These are phyloP conservation scores for Chenopodium quinoa DNA, from an alignment of 148 eudicot species.

Conservation along the genomic window DNA sequence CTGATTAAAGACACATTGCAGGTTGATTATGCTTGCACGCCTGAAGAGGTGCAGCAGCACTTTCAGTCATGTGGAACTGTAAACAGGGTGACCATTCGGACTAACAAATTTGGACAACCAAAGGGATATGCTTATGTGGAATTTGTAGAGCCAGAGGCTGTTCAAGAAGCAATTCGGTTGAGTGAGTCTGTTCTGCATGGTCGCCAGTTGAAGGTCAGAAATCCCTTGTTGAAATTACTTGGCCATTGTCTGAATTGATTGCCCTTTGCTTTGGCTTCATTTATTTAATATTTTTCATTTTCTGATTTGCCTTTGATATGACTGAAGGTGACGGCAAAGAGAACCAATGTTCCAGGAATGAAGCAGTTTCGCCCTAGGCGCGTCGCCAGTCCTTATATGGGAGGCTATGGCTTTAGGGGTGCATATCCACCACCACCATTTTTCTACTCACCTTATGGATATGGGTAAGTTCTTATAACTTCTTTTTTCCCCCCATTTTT, in stretches of 20 bases:
- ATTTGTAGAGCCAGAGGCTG: constrained; percentile 77
- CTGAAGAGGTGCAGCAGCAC: constrained; percentile 94
- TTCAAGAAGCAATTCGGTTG: constrained; percentile 71
- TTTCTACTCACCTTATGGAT: constrained; percentile 78
- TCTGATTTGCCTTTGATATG: constrained; percentile 12
- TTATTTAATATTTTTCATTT: neutral
- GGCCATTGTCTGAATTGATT: neutral
- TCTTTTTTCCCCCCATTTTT: neutral
- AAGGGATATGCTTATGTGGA: constrained; percentile 93
- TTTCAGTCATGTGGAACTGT: constrained; percentile 90
- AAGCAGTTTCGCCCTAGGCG: constrained; percentile 75
- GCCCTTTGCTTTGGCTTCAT: neutral
- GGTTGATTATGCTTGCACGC: constrained; percentile 94
- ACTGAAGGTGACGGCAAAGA: constrained; percentile 41
- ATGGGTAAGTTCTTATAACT: constrained; percentile 50
- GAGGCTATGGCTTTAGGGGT: constrained; percentile 64
- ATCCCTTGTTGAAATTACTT: neutral
- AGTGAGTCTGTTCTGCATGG: constrained; percentile 88
- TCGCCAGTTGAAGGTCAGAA: constrained; percentile 73
- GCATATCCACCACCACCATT: constrained; percentile 59
- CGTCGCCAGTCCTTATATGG: constrained; percentile 56
- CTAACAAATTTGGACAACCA: constrained; percentile 80
- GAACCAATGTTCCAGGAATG: constrained; percentile 87
- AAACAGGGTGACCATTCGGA: constrained; percentile 76
- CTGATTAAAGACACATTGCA: constrained; percentile 24